phyloP scores from a whole-genome alignment of 805 yeast genomes.

The Starmerella vitae region DNA sequence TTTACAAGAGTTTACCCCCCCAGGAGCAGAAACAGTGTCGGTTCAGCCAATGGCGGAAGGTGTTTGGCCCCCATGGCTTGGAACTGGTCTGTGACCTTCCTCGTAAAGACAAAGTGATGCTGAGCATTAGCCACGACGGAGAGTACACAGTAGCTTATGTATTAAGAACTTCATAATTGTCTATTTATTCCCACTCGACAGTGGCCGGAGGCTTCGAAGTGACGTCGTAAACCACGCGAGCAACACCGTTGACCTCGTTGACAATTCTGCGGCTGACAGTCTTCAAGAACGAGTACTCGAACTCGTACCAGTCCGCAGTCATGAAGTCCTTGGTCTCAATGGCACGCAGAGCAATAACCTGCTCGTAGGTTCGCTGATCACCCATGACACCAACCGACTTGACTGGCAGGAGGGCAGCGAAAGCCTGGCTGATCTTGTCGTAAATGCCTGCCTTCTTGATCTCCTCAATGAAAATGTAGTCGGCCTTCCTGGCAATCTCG shows the following conservation, averaged over 20 bases:
- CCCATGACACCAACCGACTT: constrained; percentile 99
- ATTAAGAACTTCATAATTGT: neutral
- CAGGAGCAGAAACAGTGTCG: constrained; percentile 39
- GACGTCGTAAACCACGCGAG: constrained; percentile 96
- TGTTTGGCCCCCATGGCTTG: constrained; percentile 8
- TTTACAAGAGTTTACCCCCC: constrained; percentile 44
- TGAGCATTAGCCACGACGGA: constrained; percentile 54
- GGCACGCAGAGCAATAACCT: constrained; percentile 97
- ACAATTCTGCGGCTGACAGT: constrained; percentile 90
- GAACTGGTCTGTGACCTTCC: constrained; percentile 16
- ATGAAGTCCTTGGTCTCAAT: constrained; percentile 95
- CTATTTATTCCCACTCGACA: constrained; percentile 88
- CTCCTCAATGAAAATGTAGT: constrained; percentile 89
- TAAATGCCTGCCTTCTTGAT: constrained; percentile 86
- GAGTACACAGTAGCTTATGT: constrained; percentile 38
- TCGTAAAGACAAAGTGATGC: constrained; percentile 36
- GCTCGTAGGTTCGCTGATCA: constrained; percentile 97
- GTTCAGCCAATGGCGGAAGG: constrained; percentile 38
- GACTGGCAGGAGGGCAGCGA: constrained; percentile 92
- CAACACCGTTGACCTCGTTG: constrained; percentile 97
- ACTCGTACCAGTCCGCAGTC: constrained; percentile 99
- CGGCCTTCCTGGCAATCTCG: constrained; percentile 95
- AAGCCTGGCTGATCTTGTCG: constrained; percentile 89
- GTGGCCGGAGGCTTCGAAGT: constrained; percentile 99
- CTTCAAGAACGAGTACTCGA: constrained; percentile 85